Evolutionary conservation across 257 asterid species (phyloP).

Genomic region (Oldenlandia corymbosa): DNA sequence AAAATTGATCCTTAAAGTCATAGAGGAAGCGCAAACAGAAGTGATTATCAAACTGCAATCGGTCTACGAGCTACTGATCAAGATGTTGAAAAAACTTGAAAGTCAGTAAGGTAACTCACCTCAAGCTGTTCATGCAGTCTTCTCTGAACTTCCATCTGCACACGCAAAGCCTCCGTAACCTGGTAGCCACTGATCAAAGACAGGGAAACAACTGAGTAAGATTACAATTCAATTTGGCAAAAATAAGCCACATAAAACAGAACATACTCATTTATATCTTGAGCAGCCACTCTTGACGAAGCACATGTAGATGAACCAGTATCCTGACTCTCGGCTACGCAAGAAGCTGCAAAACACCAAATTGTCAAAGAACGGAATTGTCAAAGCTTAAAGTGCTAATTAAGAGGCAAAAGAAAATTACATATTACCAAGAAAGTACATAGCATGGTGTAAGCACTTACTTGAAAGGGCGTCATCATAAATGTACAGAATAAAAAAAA

Average conservation of each 20-base stretch:
- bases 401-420: not conserved
- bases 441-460: too few relatives aligned
- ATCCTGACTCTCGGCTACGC: slow-evolving; percentile 79
- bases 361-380: slow-evolving; percentile 5
- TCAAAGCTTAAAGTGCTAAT: not conserved
- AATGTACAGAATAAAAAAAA: too few relatives aligned
- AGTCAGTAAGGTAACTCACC: slow-evolving; percentile 32
- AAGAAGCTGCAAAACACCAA: slow-evolving; percentile 48
- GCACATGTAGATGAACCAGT: slow-evolving; percentile 71
- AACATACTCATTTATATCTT: slow-evolving; percentile 67
- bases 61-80: not conserved
- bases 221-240: not conserved
- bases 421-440: not conserved
- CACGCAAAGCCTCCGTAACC: slow-evolving; percentile 92
- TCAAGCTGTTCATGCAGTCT: slow-evolving; percentile 83
- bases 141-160: slow-evolving; percentile 89
- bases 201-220: slow-evolving; percentile 10
- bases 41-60: not conserved
- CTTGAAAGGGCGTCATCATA: not conserved
- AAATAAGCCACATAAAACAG: slow-evolving; percentile 5
- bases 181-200: slow-evolving; percentile 60
- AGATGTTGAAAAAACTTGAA: not conserved
- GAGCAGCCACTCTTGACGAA: slow-evolving; percentile 59
- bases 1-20: not conserved
- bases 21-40: not conserved